A percentile compares a stretch with the other conserved stretches of the same genome.
Conservation (phyloP, 768 basidiomycete species). For the Mycena belliarum region DNA sequence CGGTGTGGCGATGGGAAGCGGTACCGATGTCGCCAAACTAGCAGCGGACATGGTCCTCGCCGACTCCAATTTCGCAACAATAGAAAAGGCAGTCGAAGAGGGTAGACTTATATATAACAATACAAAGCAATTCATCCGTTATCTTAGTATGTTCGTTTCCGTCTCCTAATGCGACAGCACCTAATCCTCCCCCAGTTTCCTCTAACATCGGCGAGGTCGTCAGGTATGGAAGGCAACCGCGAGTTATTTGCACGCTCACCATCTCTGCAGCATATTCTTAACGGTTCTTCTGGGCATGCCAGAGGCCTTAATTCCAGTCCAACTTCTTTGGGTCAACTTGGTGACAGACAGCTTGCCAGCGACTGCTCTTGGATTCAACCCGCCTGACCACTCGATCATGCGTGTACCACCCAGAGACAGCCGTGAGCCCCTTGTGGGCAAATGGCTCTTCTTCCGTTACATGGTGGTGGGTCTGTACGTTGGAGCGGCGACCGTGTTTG, state of each 20-base stretch:
- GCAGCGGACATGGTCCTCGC: constrained; percentile 98
- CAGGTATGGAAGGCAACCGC: constrained; percentile 19
- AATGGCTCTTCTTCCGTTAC: constrained; percentile 96
- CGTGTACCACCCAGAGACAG: constrained; percentile 87
- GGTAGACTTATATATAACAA: constrained; percentile 98
- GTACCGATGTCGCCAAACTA: constrained; percentile 97
- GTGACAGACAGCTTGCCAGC: constrained; percentile 97
- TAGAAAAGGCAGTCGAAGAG: constrained; percentile 96
- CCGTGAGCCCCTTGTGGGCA: constrained; percentile 86
- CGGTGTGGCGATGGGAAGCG: constrained; percentile 98
- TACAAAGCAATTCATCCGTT: constrained; percentile 99
- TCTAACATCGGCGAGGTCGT: constrained; percentile 98
- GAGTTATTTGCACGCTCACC: neutral
- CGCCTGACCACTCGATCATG: constrained; percentile 97
- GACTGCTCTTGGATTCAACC: constrained; percentile 97
- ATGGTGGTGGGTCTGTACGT: constrained; percentile 93
- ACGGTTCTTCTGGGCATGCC: constrained; percentile 98
- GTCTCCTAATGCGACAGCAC: neutral
- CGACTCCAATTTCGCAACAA: constrained; percentile 96
- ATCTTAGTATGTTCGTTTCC: constrained; percentile 68
- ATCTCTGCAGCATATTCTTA: constrained; percentile 73
- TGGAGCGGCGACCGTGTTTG: constrained; percentile 92
- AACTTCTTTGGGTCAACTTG: constrained; percentile 97
- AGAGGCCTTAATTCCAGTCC: constrained; percentile 97
- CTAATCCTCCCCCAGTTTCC: constrained; percentile 55